A percentile compares a stretch with the other conserved stretches of the same genome.
phyloP scores from a whole-genome alignment of 2,329 filamentous ascomycete species.

The Hypoxylon rubiginosum region DNA sequence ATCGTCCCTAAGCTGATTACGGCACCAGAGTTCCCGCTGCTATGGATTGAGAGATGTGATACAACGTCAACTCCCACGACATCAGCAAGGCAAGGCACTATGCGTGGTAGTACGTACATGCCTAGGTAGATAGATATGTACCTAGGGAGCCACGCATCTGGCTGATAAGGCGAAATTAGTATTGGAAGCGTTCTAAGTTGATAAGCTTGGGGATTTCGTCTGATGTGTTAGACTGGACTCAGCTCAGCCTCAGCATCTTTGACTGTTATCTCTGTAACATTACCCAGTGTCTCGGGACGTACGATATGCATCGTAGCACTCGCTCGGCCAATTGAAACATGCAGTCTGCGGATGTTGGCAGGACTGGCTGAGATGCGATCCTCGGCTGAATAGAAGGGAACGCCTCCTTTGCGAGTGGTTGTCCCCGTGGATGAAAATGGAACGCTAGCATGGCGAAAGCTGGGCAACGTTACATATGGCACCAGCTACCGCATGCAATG shows the following conservation, averaged over 20 bases:
- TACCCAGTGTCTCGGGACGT: constrained; percentile 26
- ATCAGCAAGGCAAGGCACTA: not conserved
- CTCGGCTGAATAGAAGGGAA: constrained; percentile 8
- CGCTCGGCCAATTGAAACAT: constrained; percentile 20
- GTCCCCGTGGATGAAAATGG: constrained; percentile 18
- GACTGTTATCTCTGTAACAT: constrained; percentile 37
- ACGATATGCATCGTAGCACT: constrained; percentile 30
- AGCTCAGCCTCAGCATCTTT: constrained; percentile 1
- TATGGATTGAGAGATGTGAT: constrained; percentile 2
- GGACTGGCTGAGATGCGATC: constrained; percentile 3
- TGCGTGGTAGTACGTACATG: not conserved
- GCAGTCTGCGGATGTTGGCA: constrained; percentile 4
- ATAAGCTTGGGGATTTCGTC: not conserved
- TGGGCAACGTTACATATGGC: constrained; percentile 49
- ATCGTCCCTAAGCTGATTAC: constrained; percentile 9
- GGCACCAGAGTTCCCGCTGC: not conserved
- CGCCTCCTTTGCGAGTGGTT: constrained; percentile 5
- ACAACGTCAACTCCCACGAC: not conserved
- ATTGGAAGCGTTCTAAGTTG: not conserved
- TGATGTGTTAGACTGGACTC: not conserved
- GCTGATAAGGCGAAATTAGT: not conserved
- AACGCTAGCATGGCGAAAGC: constrained; percentile 5
- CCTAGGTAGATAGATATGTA: not conserved
- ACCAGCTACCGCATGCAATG: not conserved
- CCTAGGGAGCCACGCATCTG: not conserved